Evolutionary conservation across 2,329 filamentous ascomycete genomes (phyloP).

Genomic region (Dactylellina cionopaga): DNA sequence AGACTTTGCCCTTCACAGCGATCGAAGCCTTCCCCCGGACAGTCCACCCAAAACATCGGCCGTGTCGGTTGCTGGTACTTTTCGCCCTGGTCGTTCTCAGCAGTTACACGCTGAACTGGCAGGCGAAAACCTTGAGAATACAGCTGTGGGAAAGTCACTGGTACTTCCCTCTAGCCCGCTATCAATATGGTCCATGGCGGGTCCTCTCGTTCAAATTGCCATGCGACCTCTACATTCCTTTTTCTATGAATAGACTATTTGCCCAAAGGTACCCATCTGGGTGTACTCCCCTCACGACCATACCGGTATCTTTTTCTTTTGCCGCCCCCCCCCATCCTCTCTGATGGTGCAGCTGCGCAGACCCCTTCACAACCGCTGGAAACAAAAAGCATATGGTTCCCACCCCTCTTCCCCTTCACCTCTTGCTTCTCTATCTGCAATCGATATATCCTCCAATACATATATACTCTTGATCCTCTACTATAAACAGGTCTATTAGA

Average conservation of each 20-base stretch:
- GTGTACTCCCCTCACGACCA: slow-evolving; percentile 39
- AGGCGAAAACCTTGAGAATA: slow-evolving; percentile 34
- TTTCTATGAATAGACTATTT: slow-evolving; percentile 53
- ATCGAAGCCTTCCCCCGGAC: slow-evolving; percentile 44
- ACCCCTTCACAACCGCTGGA: slow-evolving; percentile 37
- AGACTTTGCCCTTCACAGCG: slow-evolving; percentile 45
- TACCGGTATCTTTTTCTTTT: slow-evolving; percentile 49
- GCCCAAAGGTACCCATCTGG: slow-evolving; percentile 44
- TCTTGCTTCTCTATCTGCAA: slow-evolving; percentile 45
- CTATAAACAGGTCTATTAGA: slow-evolving; percentile 11
- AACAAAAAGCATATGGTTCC: slow-evolving; percentile 51
- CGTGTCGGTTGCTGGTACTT: slow-evolving; percentile 42
- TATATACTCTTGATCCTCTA: slow-evolving; percentile 25
- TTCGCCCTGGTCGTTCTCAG: slow-evolving; percentile 37
- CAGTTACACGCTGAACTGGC: slow-evolving; percentile 22
- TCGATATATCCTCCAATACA: slow-evolving; percentile 40
- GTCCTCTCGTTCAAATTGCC: slow-evolving; percentile 36
- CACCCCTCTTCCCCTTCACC: slow-evolving; percentile 49
- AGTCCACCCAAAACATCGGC: slow-evolving; percentile 28
- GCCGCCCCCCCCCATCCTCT: slow-evolving; percentile 39
- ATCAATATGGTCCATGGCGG: slow-evolving; percentile 29
- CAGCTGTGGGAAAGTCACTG: slow-evolving; percentile 35
- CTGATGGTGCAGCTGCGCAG: slow-evolving; percentile 41
- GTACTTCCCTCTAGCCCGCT: slow-evolving; percentile 33
- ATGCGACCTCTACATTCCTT: slow-evolving; percentile 52